These are phyloP conservation scores for Pleurostoma richardsiae DNA, from an alignment of 2,329 filamentous ascomycete species.

Conservation along the genomic window DNA sequence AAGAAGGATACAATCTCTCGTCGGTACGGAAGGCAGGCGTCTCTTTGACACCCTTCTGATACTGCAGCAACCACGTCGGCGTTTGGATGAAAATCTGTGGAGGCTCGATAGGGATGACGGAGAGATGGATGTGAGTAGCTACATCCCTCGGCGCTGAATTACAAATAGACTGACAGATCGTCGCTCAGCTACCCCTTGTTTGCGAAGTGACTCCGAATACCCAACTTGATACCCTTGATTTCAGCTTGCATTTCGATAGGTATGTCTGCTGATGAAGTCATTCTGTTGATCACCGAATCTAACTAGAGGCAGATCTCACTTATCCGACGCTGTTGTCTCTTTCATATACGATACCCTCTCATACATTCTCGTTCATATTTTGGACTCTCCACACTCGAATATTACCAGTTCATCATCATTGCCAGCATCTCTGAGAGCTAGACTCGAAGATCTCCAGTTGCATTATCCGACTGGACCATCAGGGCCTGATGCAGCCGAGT, in stretches of 20 bases:
- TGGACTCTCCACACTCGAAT: slow-evolving; percentile 7
- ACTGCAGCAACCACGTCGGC: slow-evolving; percentile 61
- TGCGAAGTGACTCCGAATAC: slow-evolving; percentile 64
- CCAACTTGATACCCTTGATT: slow-evolving; percentile 42
- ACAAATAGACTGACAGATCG: not conserved
- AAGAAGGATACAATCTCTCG: slow-evolving; percentile 59
- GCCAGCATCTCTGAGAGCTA: slow-evolving; percentile 1
- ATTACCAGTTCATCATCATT: not conserved
- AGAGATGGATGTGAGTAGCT: slow-evolving; percentile 58
- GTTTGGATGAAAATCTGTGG: slow-evolving; percentile 54
- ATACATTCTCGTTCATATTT: slow-evolving; percentile 1
- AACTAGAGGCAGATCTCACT: slow-evolving; percentile 5
- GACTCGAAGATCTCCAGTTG: slow-evolving; percentile 3
- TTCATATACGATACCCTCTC: slow-evolving; percentile 7
- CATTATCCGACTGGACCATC: not conserved
- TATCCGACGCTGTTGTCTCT: slow-evolving; percentile 2
- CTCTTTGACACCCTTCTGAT: slow-evolving; percentile 81
- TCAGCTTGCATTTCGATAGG: slow-evolving; percentile 60
- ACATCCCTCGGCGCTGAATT: not conserved
- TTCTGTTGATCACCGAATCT: too few relatives aligned
- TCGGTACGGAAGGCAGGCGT: slow-evolving; percentile 33
- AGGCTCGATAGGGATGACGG: slow-evolving; percentile 50
- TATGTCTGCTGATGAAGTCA: slow-evolving; percentile 16
- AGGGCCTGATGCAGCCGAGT: not conserved
- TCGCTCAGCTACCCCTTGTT: slow-evolving; percentile 58